Base-by-base conservation (phyloP, 202 grass and related monocot species). In the Schoenoplectus triqueter region DNA sequence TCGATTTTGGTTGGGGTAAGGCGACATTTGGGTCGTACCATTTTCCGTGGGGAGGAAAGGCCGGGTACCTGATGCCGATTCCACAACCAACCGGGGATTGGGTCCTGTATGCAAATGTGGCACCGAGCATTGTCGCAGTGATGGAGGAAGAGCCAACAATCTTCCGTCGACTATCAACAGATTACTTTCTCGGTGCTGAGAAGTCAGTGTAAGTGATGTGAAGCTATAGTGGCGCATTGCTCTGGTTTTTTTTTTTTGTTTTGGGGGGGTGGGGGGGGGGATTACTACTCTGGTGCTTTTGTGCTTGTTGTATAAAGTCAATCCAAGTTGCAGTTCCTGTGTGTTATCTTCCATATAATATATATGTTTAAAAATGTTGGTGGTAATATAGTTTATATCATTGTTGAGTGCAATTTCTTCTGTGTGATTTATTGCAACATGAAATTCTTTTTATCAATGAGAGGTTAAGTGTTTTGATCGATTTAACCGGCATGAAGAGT, bases 41-140 rank as follows among this genome's bases (percentile, higher is more conserved):
- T 63, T 98, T 98, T 80, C 95, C 92, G 0, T 98, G 95, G 95
- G 91, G 86, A 14, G 80, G 72, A 52, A 86, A 69, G 45, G 62
- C 91, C 3, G 89, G 87, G 0, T 98, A 95, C 84, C 64, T 98
- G 45, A 98, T 98, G 95, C 95, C 92, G 49, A 95, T 98, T 91
- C 95, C 92, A 40, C 91, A 91, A 62, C 66, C 67, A 4, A 86
- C 83, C 14, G 91, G 95, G 0, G 91, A 93, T 50, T 98, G 91
- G 92, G 87, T 98, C 4, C 85, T 95, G 18, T 93, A 93, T 67
- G 87, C 84, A 55, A 91, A 95, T 72, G 73, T 69, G 0, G 10
- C 67, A n/a, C 87, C 80, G 21, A 90, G 80, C 44, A 0, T 95
- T 77, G 88, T 86, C 2, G 69, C 73, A 31, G 91, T 84, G 61